Conservation (phyloP, 176 grass and related monocot genomes). For the Juncus inflexus region DNA sequence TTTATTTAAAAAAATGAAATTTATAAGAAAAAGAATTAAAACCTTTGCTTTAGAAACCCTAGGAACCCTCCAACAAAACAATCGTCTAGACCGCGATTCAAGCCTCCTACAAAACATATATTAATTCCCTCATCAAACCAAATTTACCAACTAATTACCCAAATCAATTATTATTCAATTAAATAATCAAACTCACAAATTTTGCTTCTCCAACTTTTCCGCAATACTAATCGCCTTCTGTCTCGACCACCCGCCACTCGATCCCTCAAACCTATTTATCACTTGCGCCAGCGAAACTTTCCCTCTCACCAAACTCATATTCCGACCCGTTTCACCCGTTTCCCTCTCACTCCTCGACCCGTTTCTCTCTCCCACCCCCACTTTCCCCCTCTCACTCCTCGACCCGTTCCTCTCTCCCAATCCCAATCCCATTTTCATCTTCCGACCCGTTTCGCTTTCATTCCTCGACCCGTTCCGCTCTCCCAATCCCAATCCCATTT, state of each 20-base stretch:
- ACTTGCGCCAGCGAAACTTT: constrained; percentile 85
- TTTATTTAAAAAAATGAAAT: constrained; percentile 24
- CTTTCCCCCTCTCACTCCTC: constrained; percentile 21
- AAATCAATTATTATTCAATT: constrained; percentile 7
- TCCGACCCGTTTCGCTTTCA: constrained; percentile 13
- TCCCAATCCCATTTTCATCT: not conserved
- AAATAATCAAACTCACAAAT: constrained; percentile 62
- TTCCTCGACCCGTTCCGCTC: not conserved
- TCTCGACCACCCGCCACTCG: constrained; percentile 54
- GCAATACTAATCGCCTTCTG: constrained; percentile 77
- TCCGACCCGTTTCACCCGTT: constrained; percentile 21
- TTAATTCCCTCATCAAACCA: constrained; percentile 21
- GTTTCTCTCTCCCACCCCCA: constrained; percentile 17
- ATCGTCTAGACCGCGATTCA: constrained; percentile 76
- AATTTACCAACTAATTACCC: not conserved
- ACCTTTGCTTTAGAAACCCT: constrained; percentile 56
- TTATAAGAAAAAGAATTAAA: constrained; percentile 23
- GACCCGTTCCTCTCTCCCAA: too few relatives aligned
- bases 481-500: not conserved
- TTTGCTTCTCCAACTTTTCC: constrained; percentile 92
- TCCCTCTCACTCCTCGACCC: constrained; percentile 30
- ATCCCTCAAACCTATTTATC: constrained; percentile 61
- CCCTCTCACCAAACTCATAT: constrained; percentile 43
- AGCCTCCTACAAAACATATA: constrained; percentile 44
- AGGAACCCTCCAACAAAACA: constrained; percentile 70